Evolutionary conservation across 768 basidiomycete genomes (phyloP).

Genomic region (Floccularia luteovirens): DNA sequence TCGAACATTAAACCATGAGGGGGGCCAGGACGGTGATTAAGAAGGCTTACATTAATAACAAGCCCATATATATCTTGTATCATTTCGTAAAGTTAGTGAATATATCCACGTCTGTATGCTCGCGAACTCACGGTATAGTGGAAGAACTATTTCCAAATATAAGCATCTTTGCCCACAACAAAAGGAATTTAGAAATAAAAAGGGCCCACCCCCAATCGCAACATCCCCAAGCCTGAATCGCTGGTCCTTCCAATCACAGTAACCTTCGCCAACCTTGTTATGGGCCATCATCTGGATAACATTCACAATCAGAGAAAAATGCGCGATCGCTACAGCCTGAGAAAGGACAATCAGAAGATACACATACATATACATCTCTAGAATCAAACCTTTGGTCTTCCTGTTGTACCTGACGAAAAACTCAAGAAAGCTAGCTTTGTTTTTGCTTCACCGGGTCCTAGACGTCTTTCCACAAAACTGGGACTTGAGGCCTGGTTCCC

Average conservation of each 20-base stretch:
- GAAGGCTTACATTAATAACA: background rate
- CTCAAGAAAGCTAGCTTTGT: constrained; percentile 67
- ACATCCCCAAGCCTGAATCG: constrained; percentile 56
- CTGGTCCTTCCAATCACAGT: constrained; percentile 34
- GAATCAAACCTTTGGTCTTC: too few species aligned
- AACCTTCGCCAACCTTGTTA: constrained; percentile 37
- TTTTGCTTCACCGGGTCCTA: too few species aligned
- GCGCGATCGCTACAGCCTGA: constrained; percentile 60
- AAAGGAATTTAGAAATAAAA: background rate
- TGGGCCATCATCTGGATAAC: constrained; percentile 54
- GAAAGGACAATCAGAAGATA: too few species aligned
- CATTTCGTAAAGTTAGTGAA: background rate
- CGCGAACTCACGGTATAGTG: background rate
- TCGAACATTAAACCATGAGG: background rate
- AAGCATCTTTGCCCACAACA: background rate
- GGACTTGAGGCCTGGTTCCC: constrained; percentile 32
- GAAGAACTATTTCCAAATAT: too few species aligned
- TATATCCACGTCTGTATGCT: background rate
- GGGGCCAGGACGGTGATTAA: too few species aligned
- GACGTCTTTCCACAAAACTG: constrained; percentile 39
- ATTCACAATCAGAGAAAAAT: constrained; percentile 52
- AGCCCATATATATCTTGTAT: background rate
- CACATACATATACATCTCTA: background rate
- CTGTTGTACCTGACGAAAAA: too few species aligned
- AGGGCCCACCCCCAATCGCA: constrained; percentile 42